These are phyloP conservation scores for Nakazawaea holstii DNA, from an alignment of 805 yeast species.

Conservation along the genomic window DNA sequence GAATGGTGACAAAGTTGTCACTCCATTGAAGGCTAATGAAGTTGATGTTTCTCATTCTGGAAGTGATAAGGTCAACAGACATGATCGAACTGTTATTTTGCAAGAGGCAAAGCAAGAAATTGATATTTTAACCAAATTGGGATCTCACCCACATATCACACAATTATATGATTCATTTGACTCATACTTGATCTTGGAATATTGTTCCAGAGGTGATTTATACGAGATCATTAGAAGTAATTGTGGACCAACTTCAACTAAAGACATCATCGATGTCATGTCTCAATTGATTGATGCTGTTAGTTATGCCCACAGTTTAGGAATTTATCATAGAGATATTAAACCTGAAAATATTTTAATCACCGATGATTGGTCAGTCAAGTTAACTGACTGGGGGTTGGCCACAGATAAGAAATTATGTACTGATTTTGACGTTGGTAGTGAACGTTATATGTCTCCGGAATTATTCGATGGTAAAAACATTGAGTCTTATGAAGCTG, in stretches of 20 bases:
- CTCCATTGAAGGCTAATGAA: slow-evolving; percentile 3
- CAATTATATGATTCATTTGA: slow-evolving; percentile 44
- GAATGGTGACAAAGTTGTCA: slow-evolving; percentile 18
- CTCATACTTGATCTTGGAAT: slow-evolving; percentile 59
- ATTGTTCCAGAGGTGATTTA: slow-evolving; percentile 82
- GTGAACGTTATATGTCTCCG: slow-evolving; percentile 94
- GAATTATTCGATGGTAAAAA: slow-evolving; percentile 63
- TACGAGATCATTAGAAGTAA: slow-evolving; percentile 71
- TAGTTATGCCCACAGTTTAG: slow-evolving; percentile 42
- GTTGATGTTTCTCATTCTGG: slow-evolving; percentile 2
- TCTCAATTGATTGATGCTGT: slow-evolving; percentile 44
- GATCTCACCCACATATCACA: slow-evolving; percentile 44
- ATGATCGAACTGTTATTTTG: slow-evolving; percentile 29
- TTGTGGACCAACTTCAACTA: slow-evolving; percentile 54
- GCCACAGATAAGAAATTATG: slow-evolving; percentile 50
- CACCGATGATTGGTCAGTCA: slow-evolving; percentile 50
- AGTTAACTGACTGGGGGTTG: slow-evolving; percentile 55
- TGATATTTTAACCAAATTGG: slow-evolving; percentile 56
- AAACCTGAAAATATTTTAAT: slow-evolving; percentile 55
- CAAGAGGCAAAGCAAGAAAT: slow-evolving; percentile 67
- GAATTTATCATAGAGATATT: slow-evolving; percentile 50
- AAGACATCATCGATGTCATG: slow-evolving; percentile 51
- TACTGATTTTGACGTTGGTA: slow-evolving; percentile 79
- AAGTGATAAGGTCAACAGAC: slow-evolving; percentile 14
- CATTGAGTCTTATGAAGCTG: slow-evolving; percentile 64